These are phyloP conservation scores for Huiozyma sinensis DNA, from an alignment of 805 yeast genomes.

Conservation along the genomic window DNA sequence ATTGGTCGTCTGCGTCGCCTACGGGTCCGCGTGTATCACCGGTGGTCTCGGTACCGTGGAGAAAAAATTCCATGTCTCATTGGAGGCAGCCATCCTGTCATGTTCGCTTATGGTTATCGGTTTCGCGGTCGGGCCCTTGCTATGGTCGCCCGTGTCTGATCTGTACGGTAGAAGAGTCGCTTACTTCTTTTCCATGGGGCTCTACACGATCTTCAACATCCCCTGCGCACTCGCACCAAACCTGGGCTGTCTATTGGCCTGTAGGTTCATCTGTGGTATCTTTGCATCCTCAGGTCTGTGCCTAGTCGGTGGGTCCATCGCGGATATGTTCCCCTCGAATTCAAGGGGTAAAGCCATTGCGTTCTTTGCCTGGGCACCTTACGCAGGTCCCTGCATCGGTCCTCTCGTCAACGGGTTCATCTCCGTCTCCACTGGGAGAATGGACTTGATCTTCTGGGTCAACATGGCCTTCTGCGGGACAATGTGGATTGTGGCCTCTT, in stretches of 20 bases:
- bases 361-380: constrained; percentile 84
- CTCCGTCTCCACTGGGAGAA: constrained; percentile 54
- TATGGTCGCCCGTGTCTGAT: constrained; percentile 87
- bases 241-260: constrained; percentile 68
- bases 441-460: constrained; percentile 76
- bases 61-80: constrained; percentile 56
- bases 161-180: constrained; percentile 79
- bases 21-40: constrained; percentile 84
- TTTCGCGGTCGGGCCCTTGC: constrained; percentile 73
- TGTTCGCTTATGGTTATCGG: constrained; percentile 87
- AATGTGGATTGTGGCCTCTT: constrained; percentile 55
- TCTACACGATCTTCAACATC: constrained; percentile 70
- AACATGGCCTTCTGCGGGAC: constrained; percentile 87
- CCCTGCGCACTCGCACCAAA: constrained; percentile 82
- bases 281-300: constrained; percentile 75
- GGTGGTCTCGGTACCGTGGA: constrained; percentile 68
- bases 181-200: constrained; percentile 61
- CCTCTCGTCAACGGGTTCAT: constrained; percentile 84
- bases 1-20: constrained; percentile 81
- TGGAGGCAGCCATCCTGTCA: constrained; percentile 68
- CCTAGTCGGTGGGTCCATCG: constrained; percentile 83
- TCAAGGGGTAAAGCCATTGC: constrained; percentile 86
- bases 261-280: constrained; percentile 82
- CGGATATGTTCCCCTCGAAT: constrained; percentile 75
- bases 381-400: constrained; percentile 86